phyloP scores from a whole-genome alignment of 306 rosid species.

The Vicia faba region DNA sequence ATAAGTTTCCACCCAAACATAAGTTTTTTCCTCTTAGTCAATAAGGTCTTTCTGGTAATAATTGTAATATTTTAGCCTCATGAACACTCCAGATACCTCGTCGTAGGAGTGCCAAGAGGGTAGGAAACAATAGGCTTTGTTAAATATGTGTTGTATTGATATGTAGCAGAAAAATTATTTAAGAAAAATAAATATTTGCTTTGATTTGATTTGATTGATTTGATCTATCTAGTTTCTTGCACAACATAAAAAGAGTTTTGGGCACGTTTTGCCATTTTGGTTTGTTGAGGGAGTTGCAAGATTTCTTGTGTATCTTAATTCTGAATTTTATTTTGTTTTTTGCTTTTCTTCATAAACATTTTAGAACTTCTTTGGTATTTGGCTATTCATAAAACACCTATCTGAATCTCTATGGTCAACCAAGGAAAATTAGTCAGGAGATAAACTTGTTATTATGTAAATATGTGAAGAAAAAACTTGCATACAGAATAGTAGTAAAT shows the following conservation, averaged over 20 bases:
- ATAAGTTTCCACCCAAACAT: conserved; percentile 1
- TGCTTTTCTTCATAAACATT: background rate
- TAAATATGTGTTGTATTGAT: conserved; percentile 31
- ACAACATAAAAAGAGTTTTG: no score
- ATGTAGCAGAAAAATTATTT: conserved; percentile 18
- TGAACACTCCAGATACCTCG: conserved; percentile 5
- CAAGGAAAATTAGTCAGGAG: background rate
- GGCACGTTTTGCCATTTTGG: no score
- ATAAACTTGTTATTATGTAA: no score
- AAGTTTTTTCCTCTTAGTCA: conserved; percentile 10
- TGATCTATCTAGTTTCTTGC: no score
- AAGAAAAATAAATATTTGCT: conserved; percentile 15
- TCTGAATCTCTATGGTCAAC: background rate
- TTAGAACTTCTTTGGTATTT: background rate
- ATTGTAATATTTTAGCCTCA: conserved; percentile 8
- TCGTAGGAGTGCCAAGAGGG: conserved; percentile 18
- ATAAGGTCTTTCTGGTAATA: conserved; percentile 27
- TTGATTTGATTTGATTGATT: conserved; percentile 1
- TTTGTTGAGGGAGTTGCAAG: no score
- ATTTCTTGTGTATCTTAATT: background rate
- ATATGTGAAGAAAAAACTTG: no score
- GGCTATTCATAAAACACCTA: background rate
- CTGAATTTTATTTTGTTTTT: background rate
- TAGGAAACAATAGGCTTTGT: conserved; percentile 28
- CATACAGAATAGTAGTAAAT: no score